Conservation (phyloP, 768 basidiomycete species). For the Agaricus subrufescens region DNA sequence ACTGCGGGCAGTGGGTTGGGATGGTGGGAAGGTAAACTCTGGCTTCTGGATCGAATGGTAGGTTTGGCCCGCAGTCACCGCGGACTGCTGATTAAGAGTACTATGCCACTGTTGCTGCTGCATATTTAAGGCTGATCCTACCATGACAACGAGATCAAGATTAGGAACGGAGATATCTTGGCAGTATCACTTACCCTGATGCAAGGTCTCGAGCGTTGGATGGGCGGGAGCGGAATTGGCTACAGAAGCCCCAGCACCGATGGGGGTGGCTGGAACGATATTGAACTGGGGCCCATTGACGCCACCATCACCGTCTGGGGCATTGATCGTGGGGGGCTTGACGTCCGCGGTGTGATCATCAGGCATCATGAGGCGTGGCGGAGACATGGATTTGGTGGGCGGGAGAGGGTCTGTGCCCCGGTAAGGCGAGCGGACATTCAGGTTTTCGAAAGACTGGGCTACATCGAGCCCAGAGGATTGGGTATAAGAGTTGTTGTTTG, state of each 20-base stretch:
- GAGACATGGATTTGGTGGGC: conserved; percentile 58
- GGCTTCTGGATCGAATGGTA: conserved; percentile 1
- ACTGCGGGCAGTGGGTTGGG: conserved; percentile 2
- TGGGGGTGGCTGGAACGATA: conserved; percentile 80
- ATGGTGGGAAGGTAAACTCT: conserved; percentile 9
- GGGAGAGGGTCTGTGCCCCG: conserved; percentile 51
- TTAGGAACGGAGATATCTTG: conserved; percentile 3
- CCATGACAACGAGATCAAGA: conserved; percentile 7
- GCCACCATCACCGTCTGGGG: conserved; percentile 32
- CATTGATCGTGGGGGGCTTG: conserved; percentile 33
- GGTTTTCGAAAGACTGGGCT: conserved; percentile 53
- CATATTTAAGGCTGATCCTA: conserved; percentile 4
- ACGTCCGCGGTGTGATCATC: conserved; percentile 25
- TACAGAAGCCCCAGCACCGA: conserved; percentile 54
- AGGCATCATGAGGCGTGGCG: conserved; percentile 53
- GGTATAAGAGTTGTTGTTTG: conserved; percentile 28
- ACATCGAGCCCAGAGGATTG: conserved; percentile 56
- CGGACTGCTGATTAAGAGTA: conserved; percentile 7
- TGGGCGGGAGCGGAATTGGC: conserved; percentile 45
- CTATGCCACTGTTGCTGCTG: conserved; percentile 9
- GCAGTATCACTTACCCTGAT: conserved; percentile 42
- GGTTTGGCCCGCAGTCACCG: neutral
- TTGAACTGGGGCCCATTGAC: conserved; percentile 60
- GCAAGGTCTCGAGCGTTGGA: conserved; percentile 41
- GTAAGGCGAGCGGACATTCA: conserved; percentile 62